Evolutionary conservation across 148 eudicot species (phyloP), one percentile per base, ranked within the genome.

Genomic region (Limonium bicolor): DNA sequence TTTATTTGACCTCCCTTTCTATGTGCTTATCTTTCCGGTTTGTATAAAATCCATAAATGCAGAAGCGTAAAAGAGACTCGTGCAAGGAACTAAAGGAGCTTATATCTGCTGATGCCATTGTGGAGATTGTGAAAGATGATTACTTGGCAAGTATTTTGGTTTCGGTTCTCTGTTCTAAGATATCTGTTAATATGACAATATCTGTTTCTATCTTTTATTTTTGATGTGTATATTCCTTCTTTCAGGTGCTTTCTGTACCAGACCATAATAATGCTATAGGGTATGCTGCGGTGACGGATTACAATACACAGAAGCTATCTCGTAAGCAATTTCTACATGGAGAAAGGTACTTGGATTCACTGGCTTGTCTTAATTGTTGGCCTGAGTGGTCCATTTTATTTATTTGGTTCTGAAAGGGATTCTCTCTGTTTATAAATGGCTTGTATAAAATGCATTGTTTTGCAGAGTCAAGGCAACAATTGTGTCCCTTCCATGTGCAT

Each of bases 91-190:
- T 90, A 68, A 80, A 84, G 68, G 66, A 72, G 53, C 72, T 77
- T 48, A 68, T 65, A 67, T 63, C 65, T 37, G 75, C 84, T 36
- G 71, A 64, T 54, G 87, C 93, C 12, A 41, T 59, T 19, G 85
- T 84, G 46, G 97, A 90, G 72, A 68, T 84, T 53, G 85, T 84
- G 46, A 84, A 90, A 59, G 93, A 84, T 58, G 72, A 66, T 22
- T 84, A 90, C 62, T 60, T 90, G 85, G 97, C 61, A 69, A 61
- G 66, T 64, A 5, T 35, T 18, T 16, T 21, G 14, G 1, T 20
- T 39, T 15, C 6, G 30, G 46, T 4, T 27, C 20, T 56, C 41
- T 46, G 6, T n/a, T 38, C 34, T 4, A 17, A 17, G 15, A 33
- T 14, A 18, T 21, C 31, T 25, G n/a, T 43, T 20, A 43, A 24